Evolutionary conservation across 176 grass and related monocot genomes (phyloP).

Genomic region (Musa acuminata): DNA sequence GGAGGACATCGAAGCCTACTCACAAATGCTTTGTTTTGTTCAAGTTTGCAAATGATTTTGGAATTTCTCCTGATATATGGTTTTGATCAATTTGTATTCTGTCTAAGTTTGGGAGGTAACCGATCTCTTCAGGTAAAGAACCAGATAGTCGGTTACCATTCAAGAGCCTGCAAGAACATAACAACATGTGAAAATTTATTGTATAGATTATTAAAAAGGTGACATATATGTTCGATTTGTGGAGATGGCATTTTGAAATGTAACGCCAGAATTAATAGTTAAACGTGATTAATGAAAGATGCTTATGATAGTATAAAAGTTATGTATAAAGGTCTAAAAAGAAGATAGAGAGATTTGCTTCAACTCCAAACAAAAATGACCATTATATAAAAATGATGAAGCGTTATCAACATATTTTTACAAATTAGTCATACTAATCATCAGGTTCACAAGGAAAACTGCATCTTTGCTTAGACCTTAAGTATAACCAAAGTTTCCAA

Average conservation of each 20-base stretch:
- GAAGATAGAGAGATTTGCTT: background rate
- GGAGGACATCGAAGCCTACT: slow-evolving; percentile 30
- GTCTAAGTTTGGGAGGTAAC: slow-evolving; percentile 56
- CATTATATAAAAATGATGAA: background rate
- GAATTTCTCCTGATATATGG: slow-evolving; percentile 58
- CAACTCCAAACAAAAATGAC: background rate
- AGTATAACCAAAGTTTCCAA: background rate
- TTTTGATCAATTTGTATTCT: slow-evolving; percentile 93
- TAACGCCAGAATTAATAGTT: background rate
- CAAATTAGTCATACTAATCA: background rate
- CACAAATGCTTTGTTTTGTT: slow-evolving; percentile 74
- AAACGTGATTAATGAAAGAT: background rate
- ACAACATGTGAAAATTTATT: background rate
- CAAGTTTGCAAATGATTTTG: slow-evolving; percentile 81
- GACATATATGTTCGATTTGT: too few relatives aligned
- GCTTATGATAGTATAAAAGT: background rate
- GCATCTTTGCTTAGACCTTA: background rate
- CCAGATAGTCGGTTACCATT: slow-evolving; percentile 80
- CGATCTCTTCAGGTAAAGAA: slow-evolving; percentile 73
- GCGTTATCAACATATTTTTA: background rate
- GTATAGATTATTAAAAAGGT: background rate
- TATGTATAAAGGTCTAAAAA: background rate
- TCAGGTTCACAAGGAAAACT: background rate
- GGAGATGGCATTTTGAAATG: slow-evolving; percentile 1
- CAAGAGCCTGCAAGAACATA: slow-evolving; percentile 52